phyloP scores from a whole-genome alignment of 352 stramenopile species.

The Blastocystis sp. region DNA sequence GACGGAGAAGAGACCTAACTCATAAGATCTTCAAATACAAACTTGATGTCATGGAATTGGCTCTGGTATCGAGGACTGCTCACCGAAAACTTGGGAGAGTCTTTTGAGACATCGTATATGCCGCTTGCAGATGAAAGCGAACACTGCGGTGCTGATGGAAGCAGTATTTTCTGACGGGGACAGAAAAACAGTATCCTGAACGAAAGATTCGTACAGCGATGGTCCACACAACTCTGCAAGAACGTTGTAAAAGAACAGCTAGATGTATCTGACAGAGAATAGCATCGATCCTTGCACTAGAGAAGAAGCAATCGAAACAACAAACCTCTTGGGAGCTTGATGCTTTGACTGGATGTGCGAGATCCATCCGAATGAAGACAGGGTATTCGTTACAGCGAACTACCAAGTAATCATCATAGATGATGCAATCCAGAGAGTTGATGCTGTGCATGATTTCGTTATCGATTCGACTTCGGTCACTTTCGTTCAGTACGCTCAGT shows the following conservation, averaged over 20 bases:
- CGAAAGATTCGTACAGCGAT: not conserved
- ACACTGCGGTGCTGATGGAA: not conserved
- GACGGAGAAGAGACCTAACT: not conserved
- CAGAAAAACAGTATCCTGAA: not conserved
- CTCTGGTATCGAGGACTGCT: slow-evolving; percentile 28
- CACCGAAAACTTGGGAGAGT: not conserved
- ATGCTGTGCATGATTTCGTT: not conserved
- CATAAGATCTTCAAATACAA: not conserved
- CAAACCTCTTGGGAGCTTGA: not conserved
- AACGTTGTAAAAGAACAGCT: not conserved
- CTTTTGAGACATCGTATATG: not conserved
- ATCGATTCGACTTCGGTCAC: not conserved
- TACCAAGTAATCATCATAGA: slow-evolving; percentile 33
- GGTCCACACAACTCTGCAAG: not conserved
- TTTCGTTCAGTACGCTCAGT: not conserved
- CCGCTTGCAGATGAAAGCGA: not conserved
- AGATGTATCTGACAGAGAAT: not conserved
- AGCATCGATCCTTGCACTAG: not conserved
- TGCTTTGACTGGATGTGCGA: not conserved
- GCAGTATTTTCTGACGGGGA: not conserved
- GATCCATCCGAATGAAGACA: not conserved
- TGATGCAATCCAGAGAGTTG: not conserved
- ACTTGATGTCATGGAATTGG: not conserved
- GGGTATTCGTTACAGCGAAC: slow-evolving; percentile 4
- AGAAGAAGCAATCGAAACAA: not conserved